phyloP scores from a whole-genome alignment of 305 asterid species.

The Fraxinus angustifolia region DNA sequence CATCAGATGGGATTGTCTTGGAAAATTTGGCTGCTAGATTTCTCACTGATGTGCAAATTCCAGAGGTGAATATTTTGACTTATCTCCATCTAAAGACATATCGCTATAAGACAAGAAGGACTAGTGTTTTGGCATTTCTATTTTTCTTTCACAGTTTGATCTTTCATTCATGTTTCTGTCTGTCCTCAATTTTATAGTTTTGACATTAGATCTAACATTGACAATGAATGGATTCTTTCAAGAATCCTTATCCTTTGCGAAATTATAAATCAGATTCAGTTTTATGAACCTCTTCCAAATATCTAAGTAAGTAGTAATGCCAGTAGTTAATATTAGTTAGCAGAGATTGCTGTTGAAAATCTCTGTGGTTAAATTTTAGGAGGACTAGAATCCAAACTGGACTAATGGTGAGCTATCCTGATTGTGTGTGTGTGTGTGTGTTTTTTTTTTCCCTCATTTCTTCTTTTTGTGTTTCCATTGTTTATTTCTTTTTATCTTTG shows the following conservation, averaged over 20 bases:
- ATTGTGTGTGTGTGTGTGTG: neutral
- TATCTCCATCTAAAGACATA: neutral
- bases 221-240: neutral
- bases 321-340: neutral
- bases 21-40: slow-evolving; percentile 74
- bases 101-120: neutral
- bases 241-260: neutral
- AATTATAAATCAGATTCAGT: neutral
- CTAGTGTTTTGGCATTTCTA: neutral
- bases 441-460: neutral
- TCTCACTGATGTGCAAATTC: slow-evolving; percentile 61
- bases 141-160: neutral
- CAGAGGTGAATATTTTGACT: slow-evolving; percentile 45
- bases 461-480: neutral
- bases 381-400: neutral
- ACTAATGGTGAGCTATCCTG: neutral
- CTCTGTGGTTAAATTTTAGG: neutral
- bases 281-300: neutral
- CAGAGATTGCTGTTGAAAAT: neutral
- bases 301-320: neutral
- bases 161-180: neutral
- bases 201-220: neutral
- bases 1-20: slow-evolving; percentile 73
- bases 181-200: neutral
- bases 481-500: neutral